Evolutionary conservation across 768 basidiomycete genomes (phyloP).

Genomic region (Mycena amicta): DNA sequence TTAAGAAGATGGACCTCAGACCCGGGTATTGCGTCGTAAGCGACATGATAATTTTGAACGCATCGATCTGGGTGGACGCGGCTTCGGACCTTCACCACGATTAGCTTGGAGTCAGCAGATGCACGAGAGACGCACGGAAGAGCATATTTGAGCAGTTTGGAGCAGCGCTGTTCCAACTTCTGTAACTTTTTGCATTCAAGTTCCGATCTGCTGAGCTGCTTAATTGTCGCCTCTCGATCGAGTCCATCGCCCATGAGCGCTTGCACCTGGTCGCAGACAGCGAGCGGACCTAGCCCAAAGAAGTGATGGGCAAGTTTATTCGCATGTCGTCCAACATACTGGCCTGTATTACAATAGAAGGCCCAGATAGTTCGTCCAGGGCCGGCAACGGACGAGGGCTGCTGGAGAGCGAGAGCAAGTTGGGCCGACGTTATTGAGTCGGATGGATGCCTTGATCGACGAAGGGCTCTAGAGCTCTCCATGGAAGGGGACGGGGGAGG

Average conservation of each 20-base stretch:
- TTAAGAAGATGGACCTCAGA: background rate
- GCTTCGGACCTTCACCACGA: background rate
- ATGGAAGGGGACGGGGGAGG: too few relatives aligned
- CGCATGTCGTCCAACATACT: background rate
- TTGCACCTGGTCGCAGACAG: background rate
- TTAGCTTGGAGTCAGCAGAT: background rate
- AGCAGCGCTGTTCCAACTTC: background rate
- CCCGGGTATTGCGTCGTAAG: background rate
- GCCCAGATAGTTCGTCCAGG: background rate
- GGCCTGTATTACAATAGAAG: background rate
- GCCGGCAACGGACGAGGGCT: background rate
- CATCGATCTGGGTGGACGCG: background rate
- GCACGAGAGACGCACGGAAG: background rate
- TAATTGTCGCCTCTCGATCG: background rate
- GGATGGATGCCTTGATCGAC: background rate
- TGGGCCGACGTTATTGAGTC: background rate
- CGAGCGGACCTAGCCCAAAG: background rate
- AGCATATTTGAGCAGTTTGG: background rate
- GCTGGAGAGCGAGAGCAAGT: background rate
- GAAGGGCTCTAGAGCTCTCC: background rate
- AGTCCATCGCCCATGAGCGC: background rate
- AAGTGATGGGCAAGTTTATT: background rate
- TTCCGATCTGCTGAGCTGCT: background rate
- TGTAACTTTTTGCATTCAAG: background rate
- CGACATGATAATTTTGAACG: background rate